Evolutionary conservation across 2,329 filamentous ascomycete genomes (phyloP).

Genomic region (Gremmenia infestans): DNA sequence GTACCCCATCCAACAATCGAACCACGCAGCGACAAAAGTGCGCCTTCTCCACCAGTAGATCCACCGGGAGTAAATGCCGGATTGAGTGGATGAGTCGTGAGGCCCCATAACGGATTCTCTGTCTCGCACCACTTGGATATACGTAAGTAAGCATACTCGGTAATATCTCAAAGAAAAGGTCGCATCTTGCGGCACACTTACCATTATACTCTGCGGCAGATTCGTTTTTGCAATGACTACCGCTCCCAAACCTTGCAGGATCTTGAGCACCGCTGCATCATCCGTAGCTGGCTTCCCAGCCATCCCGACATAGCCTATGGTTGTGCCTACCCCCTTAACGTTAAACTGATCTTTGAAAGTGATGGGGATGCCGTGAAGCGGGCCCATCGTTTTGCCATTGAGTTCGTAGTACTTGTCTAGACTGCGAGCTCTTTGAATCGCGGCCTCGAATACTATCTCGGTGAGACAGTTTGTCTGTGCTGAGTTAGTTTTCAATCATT

Average conservation of each 20-base stretch:
- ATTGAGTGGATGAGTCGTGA: slow-evolving; percentile 43
- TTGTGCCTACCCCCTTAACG: slow-evolving; percentile 50
- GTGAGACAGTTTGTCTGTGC: slow-evolving; percentile 34
- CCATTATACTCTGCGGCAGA: slow-evolving; percentile 47
- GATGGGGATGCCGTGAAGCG: slow-evolving; percentile 49
- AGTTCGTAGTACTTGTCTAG: slow-evolving; percentile 35
- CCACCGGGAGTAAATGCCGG: slow-evolving; percentile 42
- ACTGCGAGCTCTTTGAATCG: slow-evolving; percentile 33
- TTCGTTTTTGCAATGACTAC: slow-evolving; percentile 50
- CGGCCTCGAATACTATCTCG: slow-evolving; percentile 39
- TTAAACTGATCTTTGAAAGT: slow-evolving; percentile 59
- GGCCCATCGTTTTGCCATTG: slow-evolving; percentile 41
- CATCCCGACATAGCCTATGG: slow-evolving; percentile 51
- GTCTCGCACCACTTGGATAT: slow-evolving; percentile 46
- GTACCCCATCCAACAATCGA: slow-evolving; percentile 45
- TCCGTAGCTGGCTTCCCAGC: slow-evolving; percentile 44
- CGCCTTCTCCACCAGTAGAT: slow-evolving; percentile 41
- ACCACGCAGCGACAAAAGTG: slow-evolving; percentile 36
- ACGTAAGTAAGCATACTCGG: not conserved
- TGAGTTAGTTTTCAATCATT: too few species aligned
- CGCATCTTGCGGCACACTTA: slow-evolving; percentile 37
- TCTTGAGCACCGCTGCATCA: slow-evolving; percentile 45
- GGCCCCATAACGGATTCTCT: slow-evolving; percentile 47
- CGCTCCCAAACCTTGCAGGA: slow-evolving; percentile 45
- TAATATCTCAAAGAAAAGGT: not conserved